Evolutionary conservation across 768 basidiomycete species (phyloP).

Genomic region (Hypholoma fasciculare): DNA sequence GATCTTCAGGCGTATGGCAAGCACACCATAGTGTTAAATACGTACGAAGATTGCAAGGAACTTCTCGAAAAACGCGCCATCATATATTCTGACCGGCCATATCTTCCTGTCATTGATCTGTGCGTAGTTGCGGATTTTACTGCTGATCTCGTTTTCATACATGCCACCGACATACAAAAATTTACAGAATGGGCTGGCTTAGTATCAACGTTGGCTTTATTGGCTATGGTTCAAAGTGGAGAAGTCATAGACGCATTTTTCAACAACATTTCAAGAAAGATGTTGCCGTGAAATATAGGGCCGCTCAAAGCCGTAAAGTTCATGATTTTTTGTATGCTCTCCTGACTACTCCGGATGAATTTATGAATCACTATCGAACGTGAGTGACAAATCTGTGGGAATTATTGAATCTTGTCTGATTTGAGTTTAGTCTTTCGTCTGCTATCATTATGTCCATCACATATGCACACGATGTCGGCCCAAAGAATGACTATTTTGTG

Average conservation of each 20-base stretch:
- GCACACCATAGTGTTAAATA: too few relatives aligned
- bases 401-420: not conserved
- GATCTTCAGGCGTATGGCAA: too few relatives aligned
- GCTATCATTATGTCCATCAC: constrained; percentile 12
- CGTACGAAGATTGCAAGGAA: too few relatives aligned
- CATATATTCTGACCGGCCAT: too few relatives aligned
- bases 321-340: constrained; percentile 16
- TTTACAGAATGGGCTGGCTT: not conserved
- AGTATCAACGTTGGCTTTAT: not conserved
- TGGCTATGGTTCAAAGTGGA: not conserved
- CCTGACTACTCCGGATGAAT: constrained; percentile 10
- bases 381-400: not conserved
- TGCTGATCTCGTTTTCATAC: too few relatives aligned
- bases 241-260: not conserved
- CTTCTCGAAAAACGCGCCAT: too few relatives aligned
- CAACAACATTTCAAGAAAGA: not conserved
- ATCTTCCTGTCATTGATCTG: too few relatives aligned
- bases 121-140: too few relatives aligned
- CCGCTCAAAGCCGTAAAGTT: constrained; percentile 23
- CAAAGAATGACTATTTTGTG: constrained; percentile 13
- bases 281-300: not conserved
- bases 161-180: too few relatives aligned
- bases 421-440: not conserved
- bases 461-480: constrained; percentile 10
- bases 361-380: constrained; percentile 5